Evolutionary conservation across 768 basidiomycete genomes (phyloP).

Genomic region (Auriscalpium orientale): DNA sequence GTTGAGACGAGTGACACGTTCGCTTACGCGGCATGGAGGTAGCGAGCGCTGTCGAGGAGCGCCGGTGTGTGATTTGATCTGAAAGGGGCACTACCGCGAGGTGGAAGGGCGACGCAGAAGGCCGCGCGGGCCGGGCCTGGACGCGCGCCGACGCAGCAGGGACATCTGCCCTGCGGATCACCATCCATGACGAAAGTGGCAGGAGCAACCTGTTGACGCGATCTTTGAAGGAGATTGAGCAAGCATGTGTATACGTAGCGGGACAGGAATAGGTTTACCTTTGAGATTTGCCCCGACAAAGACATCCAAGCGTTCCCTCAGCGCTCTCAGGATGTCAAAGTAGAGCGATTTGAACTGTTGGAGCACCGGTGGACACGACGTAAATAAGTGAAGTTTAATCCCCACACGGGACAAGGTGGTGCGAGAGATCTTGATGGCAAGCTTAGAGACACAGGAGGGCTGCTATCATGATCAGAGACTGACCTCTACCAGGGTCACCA

Average conservation of each 20-base stretch:
- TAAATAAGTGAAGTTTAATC: constrained; percentile 12
- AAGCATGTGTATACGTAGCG: not conserved
- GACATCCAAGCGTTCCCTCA: constrained; percentile 8
- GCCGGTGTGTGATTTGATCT: not conserved
- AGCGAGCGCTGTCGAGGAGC: constrained; percentile 3
- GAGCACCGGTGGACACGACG: constrained; percentile 9
- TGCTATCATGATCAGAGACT: not conserved
- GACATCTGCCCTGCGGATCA: constrained; percentile 7
- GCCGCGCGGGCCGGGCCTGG: not conserved
- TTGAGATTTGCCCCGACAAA: constrained; percentile 9
- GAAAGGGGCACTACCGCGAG: not conserved
- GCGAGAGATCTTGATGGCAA: constrained; percentile 12
- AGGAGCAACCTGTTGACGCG: constrained; percentile 10
- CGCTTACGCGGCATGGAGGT: constrained; percentile 15
- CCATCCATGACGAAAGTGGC: constrained; percentile 15
- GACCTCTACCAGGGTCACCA: constrained; percentile 17
- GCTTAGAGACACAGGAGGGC: not conserved
- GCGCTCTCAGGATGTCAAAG: constrained; percentile 14
- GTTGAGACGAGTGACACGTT: not conserved
- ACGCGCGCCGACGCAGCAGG: not conserved
- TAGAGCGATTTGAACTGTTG: constrained; percentile 12
- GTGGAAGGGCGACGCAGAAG: not conserved
- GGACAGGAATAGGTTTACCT: constrained; percentile 9
- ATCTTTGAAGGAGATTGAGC: constrained; percentile 7
- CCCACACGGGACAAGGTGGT: constrained; percentile 13